Evolutionary conservation across 169 alveolate genomes (phyloP).

Genomic region (Eimeria brunetti): DNA sequence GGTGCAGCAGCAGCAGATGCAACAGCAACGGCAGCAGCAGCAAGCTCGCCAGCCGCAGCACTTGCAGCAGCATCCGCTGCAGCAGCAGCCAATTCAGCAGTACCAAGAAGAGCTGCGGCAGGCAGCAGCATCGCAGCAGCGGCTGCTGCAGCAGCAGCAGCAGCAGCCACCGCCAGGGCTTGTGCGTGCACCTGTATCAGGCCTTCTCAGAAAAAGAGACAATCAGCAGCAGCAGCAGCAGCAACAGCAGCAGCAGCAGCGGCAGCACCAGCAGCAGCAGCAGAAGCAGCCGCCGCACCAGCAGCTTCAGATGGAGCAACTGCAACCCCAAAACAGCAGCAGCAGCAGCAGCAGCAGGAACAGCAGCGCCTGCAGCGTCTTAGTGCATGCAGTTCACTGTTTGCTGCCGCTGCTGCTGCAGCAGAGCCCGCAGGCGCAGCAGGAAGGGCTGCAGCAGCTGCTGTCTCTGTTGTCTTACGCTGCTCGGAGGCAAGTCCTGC

Average conservation of each 20-base stretch:
- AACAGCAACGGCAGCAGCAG: not conserved
- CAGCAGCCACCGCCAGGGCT: not conserved
- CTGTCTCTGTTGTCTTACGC: constrained; percentile 6
- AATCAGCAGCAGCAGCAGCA: not conserved
- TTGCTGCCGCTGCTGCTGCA: constrained; percentile 69
- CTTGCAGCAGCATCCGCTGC: constrained; percentile 3
- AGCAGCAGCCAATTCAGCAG: not conserved
- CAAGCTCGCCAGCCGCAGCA: too few species aligned
- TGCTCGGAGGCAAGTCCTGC: not conserved
- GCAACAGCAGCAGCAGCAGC: constrained; percentile 4
- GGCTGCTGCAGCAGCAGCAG: not conserved
- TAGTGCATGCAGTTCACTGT: not conserved
- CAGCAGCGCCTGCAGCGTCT: constrained; percentile 20
- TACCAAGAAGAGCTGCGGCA: not conserved
- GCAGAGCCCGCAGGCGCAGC: constrained; percentile 18
- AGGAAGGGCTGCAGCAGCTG: constrained; percentile 62
- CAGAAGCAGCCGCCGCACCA: not conserved
- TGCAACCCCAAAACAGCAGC: constrained; percentile 3
- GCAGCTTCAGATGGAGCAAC: not conserved
- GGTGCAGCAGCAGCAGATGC: not conserved
- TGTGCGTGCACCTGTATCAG: not conserved
- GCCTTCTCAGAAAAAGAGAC: not conserved
- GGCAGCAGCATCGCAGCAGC: not conserved
- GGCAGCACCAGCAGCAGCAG: constrained; percentile 1
- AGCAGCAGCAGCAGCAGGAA: constrained; percentile 43